phyloP scores from a whole-genome alignment of 495 filamentous ascomycete species.

The Aspergillus taichungensis region DNA sequence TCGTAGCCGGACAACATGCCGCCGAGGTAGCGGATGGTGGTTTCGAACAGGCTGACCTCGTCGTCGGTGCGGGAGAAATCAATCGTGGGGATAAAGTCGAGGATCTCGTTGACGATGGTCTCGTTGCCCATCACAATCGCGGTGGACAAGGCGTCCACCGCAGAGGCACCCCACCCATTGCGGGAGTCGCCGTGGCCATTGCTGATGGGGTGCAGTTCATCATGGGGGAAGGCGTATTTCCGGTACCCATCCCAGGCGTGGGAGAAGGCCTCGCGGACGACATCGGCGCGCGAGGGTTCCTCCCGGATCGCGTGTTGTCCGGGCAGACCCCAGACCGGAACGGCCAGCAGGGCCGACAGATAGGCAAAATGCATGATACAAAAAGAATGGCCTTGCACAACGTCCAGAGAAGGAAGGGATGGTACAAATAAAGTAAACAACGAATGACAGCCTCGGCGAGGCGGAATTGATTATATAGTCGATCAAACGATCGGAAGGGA shows the following conservation, averaged over 20 bases:
- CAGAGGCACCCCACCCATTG: slow-evolving; percentile 81
- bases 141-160: slow-evolving; percentile 75
- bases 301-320: background rate
- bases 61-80: slow-evolving; percentile 55
- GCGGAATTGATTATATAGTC: slow-evolving; percentile 6
- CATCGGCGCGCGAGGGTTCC: slow-evolving; percentile 40
- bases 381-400: background rate
- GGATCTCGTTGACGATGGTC: slow-evolving; percentile 57
- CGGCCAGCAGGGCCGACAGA: slow-evolving; percentile 19
- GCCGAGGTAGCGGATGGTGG: slow-evolving; percentile 79
- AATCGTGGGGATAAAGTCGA: slow-evolving; percentile 58
- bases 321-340: slow-evolving; percentile 4
- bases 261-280: slow-evolving; percentile 67
- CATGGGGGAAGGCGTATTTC: slow-evolving; percentile 69
- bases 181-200: slow-evolving; percentile 61
- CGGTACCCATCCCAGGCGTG: slow-evolving; percentile 77
- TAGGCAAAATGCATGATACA: slow-evolving; percentile 24
- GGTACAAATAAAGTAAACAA: background rate
- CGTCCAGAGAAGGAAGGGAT: background rate
- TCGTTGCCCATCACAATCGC: slow-evolving; percentile 67
- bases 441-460: slow-evolving; percentile 3
- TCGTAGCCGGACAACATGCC: slow-evolving; percentile 79
- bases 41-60: slow-evolving; percentile 73
- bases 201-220: slow-evolving; percentile 62
- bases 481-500: background rate